phyloP scores from a whole-genome alignment of 1,284 basidiomycete species.

The Cronartium quercuum region DNA sequence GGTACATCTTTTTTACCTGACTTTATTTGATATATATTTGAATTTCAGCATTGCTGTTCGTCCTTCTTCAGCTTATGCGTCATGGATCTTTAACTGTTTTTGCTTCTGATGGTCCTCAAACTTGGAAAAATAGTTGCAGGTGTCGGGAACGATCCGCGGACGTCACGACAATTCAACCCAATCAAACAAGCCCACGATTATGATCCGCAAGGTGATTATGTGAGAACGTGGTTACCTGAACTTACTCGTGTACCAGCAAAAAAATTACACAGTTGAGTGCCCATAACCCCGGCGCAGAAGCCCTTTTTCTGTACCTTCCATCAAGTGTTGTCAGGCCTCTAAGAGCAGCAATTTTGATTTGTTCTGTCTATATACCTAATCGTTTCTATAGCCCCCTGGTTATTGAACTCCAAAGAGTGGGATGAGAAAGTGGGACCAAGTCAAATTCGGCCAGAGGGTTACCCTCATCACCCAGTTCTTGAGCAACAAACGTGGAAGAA shows the following conservation, averaged over 20 bases:
- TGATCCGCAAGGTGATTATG: constrained; percentile 54
- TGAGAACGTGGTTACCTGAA: constrained; percentile 54
- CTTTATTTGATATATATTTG: not conserved
- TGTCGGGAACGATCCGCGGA: constrained; percentile 57
- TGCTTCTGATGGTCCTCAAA: constrained; percentile 39
- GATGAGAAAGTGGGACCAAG: not conserved
- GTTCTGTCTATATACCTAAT: too few species aligned
- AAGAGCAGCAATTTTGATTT: too few species aligned
- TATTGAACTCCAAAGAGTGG: constrained; percentile 21
- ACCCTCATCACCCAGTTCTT: constrained; percentile 21
- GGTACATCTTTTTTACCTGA: not conserved
- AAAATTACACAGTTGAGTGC: constrained; percentile 45
- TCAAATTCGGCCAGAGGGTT: not conserved
- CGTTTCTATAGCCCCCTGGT: constrained; percentile 18
- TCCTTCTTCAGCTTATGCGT: not conserved
- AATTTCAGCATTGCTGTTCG: not conserved
- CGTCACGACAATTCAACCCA: constrained; percentile 56
- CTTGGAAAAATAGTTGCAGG: constrained; percentile 50
- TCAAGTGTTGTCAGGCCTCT: too few species aligned
- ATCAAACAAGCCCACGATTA: constrained; percentile 58
- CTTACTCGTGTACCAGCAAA: constrained; percentile 50
- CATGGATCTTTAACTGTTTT: too few species aligned
- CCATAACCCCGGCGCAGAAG: not conserved
- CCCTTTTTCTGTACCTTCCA: not conserved
- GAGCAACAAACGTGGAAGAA: constrained; percentile 37